Evolutionary conservation across 345 rosid species (phyloP), one percentile per base, ranked within the genome.

Genomic region (Sapria himalayana): DNA sequence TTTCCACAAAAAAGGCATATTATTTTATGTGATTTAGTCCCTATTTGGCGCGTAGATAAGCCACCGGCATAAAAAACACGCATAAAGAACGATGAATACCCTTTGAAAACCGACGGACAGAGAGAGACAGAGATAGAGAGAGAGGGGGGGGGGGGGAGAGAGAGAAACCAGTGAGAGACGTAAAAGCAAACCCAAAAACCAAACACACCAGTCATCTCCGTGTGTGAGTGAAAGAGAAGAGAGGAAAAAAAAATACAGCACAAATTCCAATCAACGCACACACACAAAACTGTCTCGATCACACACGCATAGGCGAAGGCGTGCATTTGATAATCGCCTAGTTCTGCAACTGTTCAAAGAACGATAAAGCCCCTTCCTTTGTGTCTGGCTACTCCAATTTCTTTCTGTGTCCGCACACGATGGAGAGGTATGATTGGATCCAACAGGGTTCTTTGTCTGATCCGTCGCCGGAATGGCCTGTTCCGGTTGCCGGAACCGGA

Each of bases 391-490:
- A 43, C 33, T 48, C 9, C 37, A 41, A 39, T 37, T 48, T 43
- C 39, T 44, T 52, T 39, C 34, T 17, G 53, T 36, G 37, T 43
- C 56, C 29, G 5, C 56, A 25, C 7, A 37, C 37, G 48, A 66
- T 61, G 94, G 85, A 78, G 60, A 73, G 72, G 92, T 65, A 67
- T 73, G 63, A 64, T 58, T 65, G 62, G 59, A 37, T 32, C 51
- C 71, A 58, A n/a, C 76, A 68, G 52, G 74, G 59, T 31, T 47
- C 74, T 7, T 67, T 64, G 58, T 58, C 77, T 49, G 85, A 76
- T 70, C 78, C 78, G 63, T 51, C 72, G 43, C 73, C 66, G 58
- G 77, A 73, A 65, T 81, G 92, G 94, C 58, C 54, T 19, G 63
- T 62, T 61, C 46, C 81, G 35, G 70, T 61, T 39, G 52, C 46